These are phyloP conservation scores for Sporothrix mexicana DNA, from an alignment of 2,329 filamentous ascomycete genomes.

Conservation along the genomic window DNA sequence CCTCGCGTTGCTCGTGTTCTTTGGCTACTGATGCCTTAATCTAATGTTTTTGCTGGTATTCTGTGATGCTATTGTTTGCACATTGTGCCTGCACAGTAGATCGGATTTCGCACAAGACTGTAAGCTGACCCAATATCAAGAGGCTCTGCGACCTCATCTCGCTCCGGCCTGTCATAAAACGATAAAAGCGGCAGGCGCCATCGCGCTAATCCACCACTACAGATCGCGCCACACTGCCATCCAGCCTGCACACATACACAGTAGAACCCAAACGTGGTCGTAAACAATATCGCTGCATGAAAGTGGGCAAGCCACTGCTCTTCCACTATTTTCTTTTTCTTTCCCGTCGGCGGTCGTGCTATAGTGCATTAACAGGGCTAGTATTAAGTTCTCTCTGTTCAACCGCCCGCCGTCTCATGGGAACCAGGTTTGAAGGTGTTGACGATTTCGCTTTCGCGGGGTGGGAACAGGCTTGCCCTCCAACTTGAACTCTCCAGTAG, in stretches of 20 bases:
- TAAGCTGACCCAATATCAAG: background rate
- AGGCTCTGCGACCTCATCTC: background rate
- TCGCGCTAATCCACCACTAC: background rate
- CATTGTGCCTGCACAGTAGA: too few species aligned
- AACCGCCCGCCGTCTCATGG: too few species aligned
- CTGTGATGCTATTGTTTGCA: too few species aligned
- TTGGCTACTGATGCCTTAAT: background rate
- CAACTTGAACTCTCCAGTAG: background rate
- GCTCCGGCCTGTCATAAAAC: background rate
- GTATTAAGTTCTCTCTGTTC: too few species aligned
- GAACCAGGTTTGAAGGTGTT: too few species aligned
- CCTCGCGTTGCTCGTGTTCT: background rate
- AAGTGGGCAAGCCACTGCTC: background rate
- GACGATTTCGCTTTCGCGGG: background rate
- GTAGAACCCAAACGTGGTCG: slow-evolving; percentile 3
- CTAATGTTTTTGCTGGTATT: too few species aligned
- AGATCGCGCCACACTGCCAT: slow-evolving; percentile 3
- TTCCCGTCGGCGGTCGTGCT: background rate
- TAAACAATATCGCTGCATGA: slow-evolving; percentile 17
- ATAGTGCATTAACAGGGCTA: too few species aligned
- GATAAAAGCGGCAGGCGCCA: background rate
- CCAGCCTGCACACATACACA: too few species aligned
- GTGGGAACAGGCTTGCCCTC: background rate
- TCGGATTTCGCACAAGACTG: background rate
- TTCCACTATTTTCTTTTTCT: background rate